A percentile compares a stretch with the other conserved stretches of the same genome.
phyloP scores from a whole-genome alignment of 345 rosid species.

The Eucalyptus polybractea region DNA sequence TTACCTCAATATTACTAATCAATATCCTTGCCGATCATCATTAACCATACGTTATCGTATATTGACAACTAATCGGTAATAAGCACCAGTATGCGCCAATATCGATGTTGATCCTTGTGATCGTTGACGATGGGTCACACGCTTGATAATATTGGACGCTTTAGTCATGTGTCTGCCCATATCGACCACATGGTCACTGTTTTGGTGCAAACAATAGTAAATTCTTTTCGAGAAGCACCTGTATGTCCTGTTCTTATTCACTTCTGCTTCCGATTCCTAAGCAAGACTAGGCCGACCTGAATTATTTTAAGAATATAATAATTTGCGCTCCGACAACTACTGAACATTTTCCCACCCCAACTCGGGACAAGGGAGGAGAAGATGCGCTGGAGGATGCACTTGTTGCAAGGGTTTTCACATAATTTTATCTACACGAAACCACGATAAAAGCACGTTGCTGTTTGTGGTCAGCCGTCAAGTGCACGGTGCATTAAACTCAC shows the following conservation, averaged over 20 bases:
- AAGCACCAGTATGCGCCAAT: fast-evolving
- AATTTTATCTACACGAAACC: not conserved
- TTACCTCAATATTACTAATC: not conserved
- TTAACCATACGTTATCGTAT: no score
- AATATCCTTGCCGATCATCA: no score
- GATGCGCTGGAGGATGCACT: not conserved
- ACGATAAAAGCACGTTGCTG: not conserved
- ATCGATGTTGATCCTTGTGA: not conserved
- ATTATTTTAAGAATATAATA: not conserved
- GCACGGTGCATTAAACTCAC: not conserved
- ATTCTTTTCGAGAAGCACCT: not conserved
- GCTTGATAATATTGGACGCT: not conserved
- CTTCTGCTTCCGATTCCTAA: no score
- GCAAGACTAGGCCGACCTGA: not conserved
- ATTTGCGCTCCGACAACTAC: not conserved
- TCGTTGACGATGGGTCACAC: no score
- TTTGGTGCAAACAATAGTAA: not conserved
- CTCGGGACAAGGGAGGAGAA: not conserved
- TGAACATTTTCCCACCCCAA: not conserved
- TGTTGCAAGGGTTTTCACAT: not conserved
- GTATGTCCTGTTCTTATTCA: not conserved
- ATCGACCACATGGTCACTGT: not conserved
- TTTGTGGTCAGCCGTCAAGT: not conserved
- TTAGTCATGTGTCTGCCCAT: not conserved
- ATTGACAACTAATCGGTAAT: fast-evolving